Base-by-base conservation (phyloP, 768 basidiomycete genomes). In the Gautieria morchelliformis region DNA sequence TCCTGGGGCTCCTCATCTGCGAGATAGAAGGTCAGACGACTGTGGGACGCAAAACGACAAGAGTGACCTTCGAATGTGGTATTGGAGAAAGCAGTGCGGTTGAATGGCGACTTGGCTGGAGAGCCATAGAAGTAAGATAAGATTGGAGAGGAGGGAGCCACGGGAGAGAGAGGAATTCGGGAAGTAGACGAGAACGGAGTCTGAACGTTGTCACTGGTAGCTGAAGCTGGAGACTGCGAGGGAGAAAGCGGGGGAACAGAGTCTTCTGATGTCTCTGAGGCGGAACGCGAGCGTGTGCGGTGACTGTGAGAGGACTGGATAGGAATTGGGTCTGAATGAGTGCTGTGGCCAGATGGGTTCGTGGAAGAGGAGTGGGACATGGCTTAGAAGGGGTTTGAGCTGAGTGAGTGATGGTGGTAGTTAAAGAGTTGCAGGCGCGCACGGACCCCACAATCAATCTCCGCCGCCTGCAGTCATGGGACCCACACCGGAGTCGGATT, bases 111-210 rank as follows among this genome's bases (percentile, higher is more conserved):
- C 81, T 83, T 14, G 82, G 47, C 4, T 40, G 81, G 51, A 68
- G 68, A 74, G n/a, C 56, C 73, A 42, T 88, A 67, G 69, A 86
- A 84, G 67, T 85, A 83, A 56, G 81, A 80, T 51, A 89, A 69
- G 54, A 89, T 84, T 47, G 88, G 88, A 4, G 87, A 87, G 5
- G 75, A 78, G 6, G 85, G 79, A 4, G 83, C 81, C 5, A 76
- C 71, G 10, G 80, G 73, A 1, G 84, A 80, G 57, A 74, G 75
- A 19, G 58, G 59, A 45, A 79, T 70, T 1, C 81, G 80, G 60
- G 71, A 74, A 15, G 81, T 80, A 0, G 83, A 80, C 39, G 74
- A 71, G 5, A 33, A 40, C 10, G 41, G 56, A 19, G 59, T 54
- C 45, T 48, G 39, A 24, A 54, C 52, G 39, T 22, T 35, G 40